phyloP scores from a whole-genome alignment of 257 asterid species.

The Forsythia viridissima region DNA sequence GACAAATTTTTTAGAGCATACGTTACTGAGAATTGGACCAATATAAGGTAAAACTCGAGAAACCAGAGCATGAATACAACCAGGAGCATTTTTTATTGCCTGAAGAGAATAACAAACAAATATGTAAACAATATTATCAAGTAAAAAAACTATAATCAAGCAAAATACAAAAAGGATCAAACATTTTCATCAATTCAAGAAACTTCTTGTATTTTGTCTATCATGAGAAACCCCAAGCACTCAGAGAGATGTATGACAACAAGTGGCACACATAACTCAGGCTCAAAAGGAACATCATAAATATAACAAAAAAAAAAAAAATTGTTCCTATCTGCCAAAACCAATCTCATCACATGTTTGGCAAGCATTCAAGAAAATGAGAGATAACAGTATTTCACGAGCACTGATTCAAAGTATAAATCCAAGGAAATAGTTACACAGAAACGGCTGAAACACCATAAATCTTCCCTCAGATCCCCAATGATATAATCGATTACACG shows the following conservation, averaged over 20 bases:
- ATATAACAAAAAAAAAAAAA: not conserved
- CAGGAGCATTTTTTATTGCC: conserved; percentile 94
- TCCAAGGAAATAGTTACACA: not conserved
- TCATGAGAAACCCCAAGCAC: conserved; percentile 9
- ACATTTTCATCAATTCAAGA: not conserved
- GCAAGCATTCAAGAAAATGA: not conserved
- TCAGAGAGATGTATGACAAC: not conserved
- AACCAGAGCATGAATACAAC: conserved; percentile 84
- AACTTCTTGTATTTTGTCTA: not conserved
- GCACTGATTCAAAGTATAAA: not conserved
- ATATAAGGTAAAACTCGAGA: conserved; percentile 83
- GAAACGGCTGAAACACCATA: not conserved
- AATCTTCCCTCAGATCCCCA: too few relatives aligned
- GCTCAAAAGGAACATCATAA: not conserved
- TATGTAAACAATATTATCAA: conserved; percentile 15
- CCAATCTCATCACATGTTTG: not conserved
- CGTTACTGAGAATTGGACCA: conserved; percentile 78
- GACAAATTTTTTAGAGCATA: conserved; percentile 38
- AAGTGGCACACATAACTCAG: not conserved
- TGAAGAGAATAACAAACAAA: conserved; percentile 37
- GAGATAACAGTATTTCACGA: not conserved
- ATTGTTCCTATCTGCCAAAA: not conserved
- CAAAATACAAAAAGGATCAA: not conserved
- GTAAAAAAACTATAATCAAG: conserved; percentile 1
- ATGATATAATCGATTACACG: too few relatives aligned